phyloP scores from a whole-genome alignment of 2,329 filamentous ascomycete species.

The Trichophyton mentagrophytes region DNA sequence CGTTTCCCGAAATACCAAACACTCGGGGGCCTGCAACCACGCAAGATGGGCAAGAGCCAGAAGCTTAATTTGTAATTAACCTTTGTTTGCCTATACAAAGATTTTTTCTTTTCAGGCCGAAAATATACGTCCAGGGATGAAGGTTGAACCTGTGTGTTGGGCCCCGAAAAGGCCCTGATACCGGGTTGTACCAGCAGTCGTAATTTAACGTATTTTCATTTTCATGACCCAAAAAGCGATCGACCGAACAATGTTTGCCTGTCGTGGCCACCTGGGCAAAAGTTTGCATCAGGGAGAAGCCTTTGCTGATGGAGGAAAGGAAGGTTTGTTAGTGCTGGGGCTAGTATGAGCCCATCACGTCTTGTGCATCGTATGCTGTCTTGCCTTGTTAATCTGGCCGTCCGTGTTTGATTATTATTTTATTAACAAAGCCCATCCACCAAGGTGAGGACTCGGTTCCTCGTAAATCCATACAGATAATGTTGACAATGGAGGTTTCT shows the following conservation, averaged over 20 bases:
- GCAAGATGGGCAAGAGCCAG: neutral
- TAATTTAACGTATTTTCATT: neutral
- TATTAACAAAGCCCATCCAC: neutral
- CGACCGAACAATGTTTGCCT: neutral
- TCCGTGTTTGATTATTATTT: neutral
- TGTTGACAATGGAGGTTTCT: neutral
- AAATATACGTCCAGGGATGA: neutral
- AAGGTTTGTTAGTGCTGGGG: neutral
- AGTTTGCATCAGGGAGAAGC: neutral
- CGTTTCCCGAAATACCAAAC: neutral
- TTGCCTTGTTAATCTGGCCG: neutral
- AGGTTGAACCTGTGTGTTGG: constrained; percentile 4
- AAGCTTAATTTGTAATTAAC: constrained; percentile 3
- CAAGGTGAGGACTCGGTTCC: neutral
- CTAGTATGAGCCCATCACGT: constrained; percentile 1
- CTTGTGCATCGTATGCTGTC: neutral
- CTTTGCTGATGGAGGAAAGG: neutral
- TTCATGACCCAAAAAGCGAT: neutral
- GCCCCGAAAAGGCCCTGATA: neutral
- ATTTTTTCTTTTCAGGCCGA: neutral
- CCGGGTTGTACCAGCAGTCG: neutral
- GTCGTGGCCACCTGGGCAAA: neutral
- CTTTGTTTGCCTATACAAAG: constrained; percentile 1
- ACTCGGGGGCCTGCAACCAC: neutral
- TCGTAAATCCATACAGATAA: neutral